These are phyloP conservation scores for Phallus indusiatus DNA, from an alignment of 768 basidiomycete genomes.

Conservation along the genomic window DNA sequence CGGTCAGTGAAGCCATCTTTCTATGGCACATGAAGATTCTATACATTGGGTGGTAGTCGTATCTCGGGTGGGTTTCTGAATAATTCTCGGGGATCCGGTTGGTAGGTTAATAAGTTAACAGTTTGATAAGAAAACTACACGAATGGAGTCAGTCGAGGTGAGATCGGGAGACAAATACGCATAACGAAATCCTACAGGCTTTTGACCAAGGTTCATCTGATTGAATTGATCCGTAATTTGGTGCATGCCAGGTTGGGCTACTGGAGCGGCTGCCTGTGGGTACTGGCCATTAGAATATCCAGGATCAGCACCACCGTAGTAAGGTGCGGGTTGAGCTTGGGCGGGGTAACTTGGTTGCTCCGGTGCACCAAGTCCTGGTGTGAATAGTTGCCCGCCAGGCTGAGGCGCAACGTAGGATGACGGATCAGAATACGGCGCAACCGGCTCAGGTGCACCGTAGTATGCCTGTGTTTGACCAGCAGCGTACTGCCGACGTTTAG, in stretches of 20 bases:
- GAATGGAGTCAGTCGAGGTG: slow-evolving; percentile 3
- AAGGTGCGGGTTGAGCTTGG: slow-evolving; percentile 44
- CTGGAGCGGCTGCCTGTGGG: slow-evolving; percentile 31
- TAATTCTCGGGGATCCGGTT: slow-evolving; percentile 84
- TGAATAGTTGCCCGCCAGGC: slow-evolving; percentile 54
- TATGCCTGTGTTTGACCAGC: slow-evolving; percentile 89
- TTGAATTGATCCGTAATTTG: slow-evolving; percentile 77
- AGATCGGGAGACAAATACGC: background rate
- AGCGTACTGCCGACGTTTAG: slow-evolving; percentile 87
- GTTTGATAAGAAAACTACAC: slow-evolving; percentile 62
- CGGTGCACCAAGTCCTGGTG: slow-evolving; percentile 69
- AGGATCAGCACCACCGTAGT: slow-evolving; percentile 34
- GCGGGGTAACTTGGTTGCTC: slow-evolving; percentile 44
- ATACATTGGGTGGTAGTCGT: slow-evolving; percentile 67
- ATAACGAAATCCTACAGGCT: slow-evolving; percentile 27
- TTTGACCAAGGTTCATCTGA: slow-evolving; percentile 75
- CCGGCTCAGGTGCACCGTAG: slow-evolving; percentile 42
- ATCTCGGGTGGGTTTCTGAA: slow-evolving; percentile 81
- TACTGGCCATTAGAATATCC: slow-evolving; percentile 37
- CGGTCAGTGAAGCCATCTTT: background rate
- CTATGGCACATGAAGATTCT: background rate
- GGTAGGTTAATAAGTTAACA: slow-evolving; percentile 85
- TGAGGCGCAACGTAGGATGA: slow-evolving; percentile 29
- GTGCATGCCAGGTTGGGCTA: slow-evolving; percentile 32
- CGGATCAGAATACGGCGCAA: slow-evolving; percentile 30